Evolutionary conservation across 306 rosid species (phyloP).

Genomic region (Luffa acutangula): DNA sequence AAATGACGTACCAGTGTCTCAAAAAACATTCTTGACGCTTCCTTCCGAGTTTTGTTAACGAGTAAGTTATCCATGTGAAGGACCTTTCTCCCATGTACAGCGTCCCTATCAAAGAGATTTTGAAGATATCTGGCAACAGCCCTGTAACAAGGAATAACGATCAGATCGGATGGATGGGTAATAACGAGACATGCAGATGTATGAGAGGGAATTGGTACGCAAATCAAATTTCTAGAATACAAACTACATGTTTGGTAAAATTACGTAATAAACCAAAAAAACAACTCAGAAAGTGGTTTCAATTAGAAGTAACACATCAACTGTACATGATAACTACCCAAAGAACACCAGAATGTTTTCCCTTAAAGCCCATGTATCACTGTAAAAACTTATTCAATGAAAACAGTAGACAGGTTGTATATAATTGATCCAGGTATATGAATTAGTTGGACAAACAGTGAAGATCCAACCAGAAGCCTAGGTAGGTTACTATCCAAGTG

Average conservation of each 20-base stretch:
- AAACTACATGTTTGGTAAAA: neutral
- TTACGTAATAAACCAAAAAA: neutral
- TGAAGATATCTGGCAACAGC: constrained; percentile 97
- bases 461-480: neutral
- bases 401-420: neutral
- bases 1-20: constrained; percentile 59
- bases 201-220: neutral
- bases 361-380: neutral
- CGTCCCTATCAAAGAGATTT: constrained; percentile 67
- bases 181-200: neutral
- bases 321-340: neutral
- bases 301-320: neutral
- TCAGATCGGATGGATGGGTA: constrained; percentile 2
- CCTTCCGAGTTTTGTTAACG: constrained; percentile 59
- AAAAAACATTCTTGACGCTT: constrained; percentile 73
- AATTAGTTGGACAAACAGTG: neutral
- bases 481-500: neutral
- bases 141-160: constrained; percentile 27
- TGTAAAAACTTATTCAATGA: neutral
- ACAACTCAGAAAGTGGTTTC: neutral
- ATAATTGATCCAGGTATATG: neutral
- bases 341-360: neutral
- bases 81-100: constrained; percentile 43
- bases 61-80: constrained; percentile 64
- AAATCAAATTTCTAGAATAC: neutral